A percentile compares a stretch with the other conserved stretches of the same genome.
Conservation (phyloP, 176 grass and related monocot species). For the Oryza glaberrima region DNA sequence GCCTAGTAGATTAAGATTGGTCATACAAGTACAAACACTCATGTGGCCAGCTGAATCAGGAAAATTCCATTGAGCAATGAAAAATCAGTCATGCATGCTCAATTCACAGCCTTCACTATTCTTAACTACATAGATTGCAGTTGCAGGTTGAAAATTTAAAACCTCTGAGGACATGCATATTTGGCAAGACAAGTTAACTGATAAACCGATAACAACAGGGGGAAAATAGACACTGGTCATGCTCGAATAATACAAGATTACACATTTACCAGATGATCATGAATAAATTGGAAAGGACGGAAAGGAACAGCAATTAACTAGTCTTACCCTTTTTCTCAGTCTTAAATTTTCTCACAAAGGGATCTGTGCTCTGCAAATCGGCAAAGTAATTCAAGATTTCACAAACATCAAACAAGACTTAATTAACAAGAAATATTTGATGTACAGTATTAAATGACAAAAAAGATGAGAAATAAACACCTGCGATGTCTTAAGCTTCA, state of each 20-base stretch:
- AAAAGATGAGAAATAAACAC: constrained; percentile 21
- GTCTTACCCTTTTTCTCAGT: constrained; percentile 57
- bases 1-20: constrained; percentile 13
- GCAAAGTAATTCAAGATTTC: background rate
- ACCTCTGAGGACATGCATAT: background rate
- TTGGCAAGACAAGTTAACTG: background rate
- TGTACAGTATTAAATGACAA: background rate
- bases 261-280: background rate
- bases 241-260: background rate
- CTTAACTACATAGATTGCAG: background rate
- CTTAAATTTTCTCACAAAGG: constrained; percentile 44
- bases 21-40: background rate
- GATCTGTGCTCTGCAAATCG: constrained; percentile 44
- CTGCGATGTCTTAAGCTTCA: constrained; percentile 53
- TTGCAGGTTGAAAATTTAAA: background rate
- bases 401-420: constrained; percentile 25
- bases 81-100: background rate
- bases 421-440: constrained; percentile 5
- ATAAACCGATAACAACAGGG: background rate
- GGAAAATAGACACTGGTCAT: background rate
- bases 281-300: constrained; percentile 18
- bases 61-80: background rate
- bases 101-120: background rate
- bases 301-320: background rate
- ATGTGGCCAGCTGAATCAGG: background rate